A percentile compares a stretch with the other conserved stretches of the same genome.
phyloP scores from a whole-genome alignment of 2,329 filamentous ascomycete genomes.

The Ophiosphaerella narmari region DNA sequence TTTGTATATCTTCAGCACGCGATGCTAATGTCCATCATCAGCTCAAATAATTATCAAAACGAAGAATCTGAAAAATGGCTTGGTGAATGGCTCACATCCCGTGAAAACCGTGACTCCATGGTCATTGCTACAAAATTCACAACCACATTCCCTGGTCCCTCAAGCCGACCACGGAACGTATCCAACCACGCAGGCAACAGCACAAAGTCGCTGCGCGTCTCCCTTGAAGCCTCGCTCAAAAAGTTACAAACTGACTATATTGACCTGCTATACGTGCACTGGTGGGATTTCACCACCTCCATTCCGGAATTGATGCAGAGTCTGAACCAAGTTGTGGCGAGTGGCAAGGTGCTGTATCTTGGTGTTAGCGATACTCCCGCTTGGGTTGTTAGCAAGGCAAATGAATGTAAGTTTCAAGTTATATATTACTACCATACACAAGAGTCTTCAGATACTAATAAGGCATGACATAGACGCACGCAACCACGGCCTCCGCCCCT shows the following conservation, averaged over 20 bases:
- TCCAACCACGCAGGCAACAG: constrained; percentile 52
- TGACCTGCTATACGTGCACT: constrained; percentile 48
- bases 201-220: constrained; percentile 45
- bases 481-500: constrained; percentile 70
- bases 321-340: constrained; percentile 40
- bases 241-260: constrained; percentile 50
- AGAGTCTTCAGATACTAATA: background rate
- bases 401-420: constrained; percentile 44
- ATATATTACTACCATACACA: too few species aligned
- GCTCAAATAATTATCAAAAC: constrained; percentile 54
- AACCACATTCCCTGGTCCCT: constrained; percentile 30
- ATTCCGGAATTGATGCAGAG: constrained; percentile 47
- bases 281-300: constrained; percentile 24
- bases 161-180: constrained; percentile 30
- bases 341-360: constrained; percentile 47
- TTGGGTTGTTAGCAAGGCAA: constrained; percentile 53
- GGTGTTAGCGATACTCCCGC: constrained; percentile 47
- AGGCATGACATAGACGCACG: constrained; percentile 58
- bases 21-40: constrained; percentile 16
- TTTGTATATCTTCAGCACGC: too few species aligned
- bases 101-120: constrained; percentile 54
- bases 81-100: constrained; percentile 57
- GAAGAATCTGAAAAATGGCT: constrained; percentile 56
- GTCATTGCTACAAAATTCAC: constrained; percentile 62
- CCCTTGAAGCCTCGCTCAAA: constrained; percentile 47